Conservation (phyloP, 2,329 filamentous ascomycete species). For the Pseudogymnoascus sp. region DNA sequence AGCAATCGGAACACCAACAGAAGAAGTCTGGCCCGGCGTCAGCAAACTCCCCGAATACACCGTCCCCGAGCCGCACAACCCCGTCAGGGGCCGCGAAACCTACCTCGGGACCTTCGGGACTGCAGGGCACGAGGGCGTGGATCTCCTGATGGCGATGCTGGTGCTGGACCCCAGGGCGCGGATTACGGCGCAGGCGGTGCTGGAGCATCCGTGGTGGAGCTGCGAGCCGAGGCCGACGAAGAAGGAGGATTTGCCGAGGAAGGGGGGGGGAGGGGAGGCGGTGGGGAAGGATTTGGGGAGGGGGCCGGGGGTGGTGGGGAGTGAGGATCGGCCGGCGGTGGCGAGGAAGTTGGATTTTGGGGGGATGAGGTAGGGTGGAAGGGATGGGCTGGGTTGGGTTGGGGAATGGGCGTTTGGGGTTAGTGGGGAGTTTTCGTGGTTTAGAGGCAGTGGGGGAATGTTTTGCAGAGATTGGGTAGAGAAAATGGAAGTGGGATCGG, state of each 20-base stretch:
- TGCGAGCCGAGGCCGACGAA: slow-evolving; percentile 73
- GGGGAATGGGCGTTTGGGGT: background rate
- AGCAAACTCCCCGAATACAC: slow-evolving; percentile 71
- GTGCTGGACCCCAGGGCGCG: slow-evolving; percentile 79
- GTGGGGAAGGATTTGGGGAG: slow-evolving; percentile 77
- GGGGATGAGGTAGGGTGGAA: slow-evolving; percentile 17
- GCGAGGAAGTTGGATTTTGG: slow-evolving; percentile 28
- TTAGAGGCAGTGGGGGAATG: background rate
- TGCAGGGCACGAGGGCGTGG: slow-evolving; percentile 73
- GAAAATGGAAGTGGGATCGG: no score
- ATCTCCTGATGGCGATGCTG: slow-evolving; percentile 79
- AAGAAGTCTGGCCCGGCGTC: slow-evolving; percentile 94
- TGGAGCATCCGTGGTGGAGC: slow-evolving; percentile 81
- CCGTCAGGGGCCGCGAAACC: slow-evolving; percentile 58
- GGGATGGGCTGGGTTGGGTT: background rate
- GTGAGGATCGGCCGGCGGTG: slow-evolving; percentile 12
- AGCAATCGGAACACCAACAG: slow-evolving; percentile 61
- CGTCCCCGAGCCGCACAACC: slow-evolving; percentile 46
- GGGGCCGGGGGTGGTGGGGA: slow-evolving; percentile 56
- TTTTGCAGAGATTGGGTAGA: no score
- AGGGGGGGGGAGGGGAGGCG: slow-evolving; percentile 62
- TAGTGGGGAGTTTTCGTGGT: background rate
- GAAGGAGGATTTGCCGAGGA: slow-evolving; percentile 73
- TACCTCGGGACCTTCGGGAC: slow-evolving; percentile 72
- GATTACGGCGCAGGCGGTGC: slow-evolving; percentile 65